A percentile compares a stretch with the other conserved stretches of the same genome.
These are phyloP conservation scores for Botrytis byssoidea DNA, from an alignment of 2,329 filamentous ascomycete species.

Conservation along the genomic window DNA sequence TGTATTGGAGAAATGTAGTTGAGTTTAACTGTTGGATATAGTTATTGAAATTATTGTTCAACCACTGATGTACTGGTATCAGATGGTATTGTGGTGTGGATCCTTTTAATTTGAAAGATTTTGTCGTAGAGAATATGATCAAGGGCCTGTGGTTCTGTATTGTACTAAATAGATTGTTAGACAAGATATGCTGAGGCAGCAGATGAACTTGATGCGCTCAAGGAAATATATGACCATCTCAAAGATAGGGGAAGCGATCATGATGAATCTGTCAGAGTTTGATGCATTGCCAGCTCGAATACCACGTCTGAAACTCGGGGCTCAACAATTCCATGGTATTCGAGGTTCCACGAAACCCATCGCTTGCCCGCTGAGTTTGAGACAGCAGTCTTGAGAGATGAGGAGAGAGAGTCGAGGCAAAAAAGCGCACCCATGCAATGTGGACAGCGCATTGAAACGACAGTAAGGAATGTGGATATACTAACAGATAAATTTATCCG, in stretches of 20 bases:
- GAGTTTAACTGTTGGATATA: neutral
- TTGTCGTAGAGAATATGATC: neutral
- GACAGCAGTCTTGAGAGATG: neutral
- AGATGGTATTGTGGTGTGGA: neutral
- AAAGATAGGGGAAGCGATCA: neutral
- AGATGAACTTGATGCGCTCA: neutral
- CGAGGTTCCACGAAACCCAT: neutral
- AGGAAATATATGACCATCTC: neutral
- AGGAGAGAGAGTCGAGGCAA: neutral
- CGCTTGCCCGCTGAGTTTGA: neutral
- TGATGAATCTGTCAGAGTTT: neutral
- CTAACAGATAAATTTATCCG: neutral
- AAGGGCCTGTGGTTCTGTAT: neutral
- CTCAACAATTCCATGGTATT: neutral
- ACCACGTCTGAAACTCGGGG: neutral
- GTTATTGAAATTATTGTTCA: neutral
- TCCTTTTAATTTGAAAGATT: neutral
- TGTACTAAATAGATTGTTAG: slow-evolving; percentile 8
- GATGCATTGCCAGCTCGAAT: slow-evolving; percentile 13
- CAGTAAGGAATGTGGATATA: neutral
- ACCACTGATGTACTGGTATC: neutral
- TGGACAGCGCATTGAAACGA: neutral
- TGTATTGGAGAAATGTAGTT: neutral
- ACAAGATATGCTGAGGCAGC: neutral
- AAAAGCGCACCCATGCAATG: neutral